Evolutionary conservation across 306 rosid genomes (phyloP), one percentile per base, ranked within the genome.

Genomic region (Cicer cuneatum): DNA sequence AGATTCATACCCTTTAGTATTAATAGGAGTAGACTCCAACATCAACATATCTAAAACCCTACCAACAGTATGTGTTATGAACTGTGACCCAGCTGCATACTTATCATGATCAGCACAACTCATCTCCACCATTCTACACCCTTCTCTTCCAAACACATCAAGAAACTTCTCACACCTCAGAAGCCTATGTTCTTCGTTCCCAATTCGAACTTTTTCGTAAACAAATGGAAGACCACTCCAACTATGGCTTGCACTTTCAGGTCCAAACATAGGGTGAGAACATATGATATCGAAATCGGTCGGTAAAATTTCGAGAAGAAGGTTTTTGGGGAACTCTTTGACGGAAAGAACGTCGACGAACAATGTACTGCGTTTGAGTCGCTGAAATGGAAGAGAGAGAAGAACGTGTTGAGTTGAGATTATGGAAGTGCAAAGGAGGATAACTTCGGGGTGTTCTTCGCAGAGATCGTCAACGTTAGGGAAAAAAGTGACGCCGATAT

Each of bases 231-330:
- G 89, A 0, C 87, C 93, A 6, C 35, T 66, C 98, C 97, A 90
- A 1, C 86, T 83, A 5, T 10, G 24, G 16, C 53, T 63, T 0
- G 77, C 96, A 77, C 93, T 86, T 49, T 90, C 85, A 11, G 97
- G 98, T 8, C 97, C 98, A 43, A 93, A 93, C 98, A 93, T 90
- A 0, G 97, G 98, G 48, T 93, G 98, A 0, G 90, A 64, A 58
- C 96, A 90, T 16, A 93, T 21, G 2, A 90, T 16, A 42, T 93
- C 98, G 29, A 90, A 93, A 56, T 87, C 75, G 11, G 6, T 1
- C 0, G 93, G 98, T 10, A 93, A 70, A 0, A 51, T 2, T 8
- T 85, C 74, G 3, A 88, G 77, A 41, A 93, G 39, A 41, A 93
- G 73, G 7, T 49, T 79, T n/a, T 83, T 89, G 0, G 95, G 79